Base-by-base conservation (phyloP, 1,284 basidiomycete genomes). In the Leccinum variabile region DNA sequence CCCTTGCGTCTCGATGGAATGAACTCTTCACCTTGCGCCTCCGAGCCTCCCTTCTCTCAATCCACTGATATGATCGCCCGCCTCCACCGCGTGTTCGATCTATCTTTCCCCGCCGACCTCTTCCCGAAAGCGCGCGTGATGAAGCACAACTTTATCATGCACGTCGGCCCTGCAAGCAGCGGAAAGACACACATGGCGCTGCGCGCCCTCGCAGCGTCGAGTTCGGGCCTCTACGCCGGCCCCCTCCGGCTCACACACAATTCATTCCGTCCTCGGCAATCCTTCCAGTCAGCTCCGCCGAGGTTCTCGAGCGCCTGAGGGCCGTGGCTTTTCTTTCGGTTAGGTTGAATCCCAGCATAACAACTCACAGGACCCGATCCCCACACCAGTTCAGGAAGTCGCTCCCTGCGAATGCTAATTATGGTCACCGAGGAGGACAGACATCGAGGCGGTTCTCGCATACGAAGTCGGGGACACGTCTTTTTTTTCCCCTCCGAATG, bases 311-410 rank as follows among this genome's bases (percentile, higher is more conserved):
- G 69, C 59, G n/a, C 57, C 60, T 59, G 52, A 62, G 54, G 63
- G 22, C 74, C 70, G 70, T 74, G 60, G 57, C 57, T 64, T 63
- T 67, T 59, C 46, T 60, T 72, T 49, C 69, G 69, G 67, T 57
- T 69, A 66, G 59, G 60, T 65, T 57, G 58, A 66, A 63, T 75
- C 70, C 58, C 67, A 72, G 68, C 66, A 35, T 68, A 25, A 49
- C 46, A 49, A 37, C 55, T 59, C 65, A 70, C 70, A 70, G 62
- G 56, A 35, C 59, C 41, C 58, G 53, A 57, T 68, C 61, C 56
- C 46, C 52, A 30, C 50, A 54, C 56, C 58, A 59, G 65, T 65
- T 64, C 70, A 60, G 57, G 73, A 74, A 66, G 56, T 53, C 59
- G 54, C 22, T 61, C 44, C 54, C 54, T 61, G 61, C 53, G 54